Conservation (phyloP, 495 filamentous ascomycete genomes). For the Penicillium silybi region DNA sequence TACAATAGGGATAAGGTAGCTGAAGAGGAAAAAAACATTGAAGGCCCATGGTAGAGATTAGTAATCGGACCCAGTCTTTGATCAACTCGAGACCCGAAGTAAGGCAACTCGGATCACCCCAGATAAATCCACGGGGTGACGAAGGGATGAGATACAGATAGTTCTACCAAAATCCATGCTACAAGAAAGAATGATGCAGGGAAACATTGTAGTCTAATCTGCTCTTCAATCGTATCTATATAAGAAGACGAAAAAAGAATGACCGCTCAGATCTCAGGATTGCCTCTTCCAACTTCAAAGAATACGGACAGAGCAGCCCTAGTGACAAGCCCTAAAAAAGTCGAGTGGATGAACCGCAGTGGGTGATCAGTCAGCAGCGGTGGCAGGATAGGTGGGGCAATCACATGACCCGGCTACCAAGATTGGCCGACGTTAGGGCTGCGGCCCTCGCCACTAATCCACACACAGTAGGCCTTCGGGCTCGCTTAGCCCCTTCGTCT, state of each 20-base stretch:
- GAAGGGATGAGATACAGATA: background rate
- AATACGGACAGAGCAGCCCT: constrained; percentile 21
- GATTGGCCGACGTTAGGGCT: constrained; percentile 39
- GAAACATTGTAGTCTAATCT: background rate
- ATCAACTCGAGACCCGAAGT: constrained; percentile 8
- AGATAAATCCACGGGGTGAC: no score
- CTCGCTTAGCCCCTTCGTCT: constrained; percentile 40
- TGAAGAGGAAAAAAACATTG: constrained; percentile 2
- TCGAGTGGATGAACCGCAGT: constrained; percentile 7
- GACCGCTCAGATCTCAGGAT: background rate
- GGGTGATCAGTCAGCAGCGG: constrained; percentile 8
- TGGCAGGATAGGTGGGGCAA: background rate
- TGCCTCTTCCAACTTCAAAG: constrained; percentile 14
- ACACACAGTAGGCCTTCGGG: constrained; percentile 33
- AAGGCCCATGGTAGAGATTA: constrained; percentile 30
- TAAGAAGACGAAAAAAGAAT: background rate
- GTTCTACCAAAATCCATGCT: background rate
- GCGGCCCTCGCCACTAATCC: constrained; percentile 35
- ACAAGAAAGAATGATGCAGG: background rate
- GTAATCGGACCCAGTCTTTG: constrained; percentile 25
- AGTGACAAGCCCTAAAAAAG: constrained; percentile 18
- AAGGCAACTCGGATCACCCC: background rate
- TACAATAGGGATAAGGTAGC: background rate
- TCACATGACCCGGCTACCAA: constrained; percentile 23
- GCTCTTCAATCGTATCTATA: background rate